Evolutionary conservation across 768 basidiomycete species (phyloP), one percentile per base, ranked within the genome.

Genomic region (Pleurotus djamor): DNA sequence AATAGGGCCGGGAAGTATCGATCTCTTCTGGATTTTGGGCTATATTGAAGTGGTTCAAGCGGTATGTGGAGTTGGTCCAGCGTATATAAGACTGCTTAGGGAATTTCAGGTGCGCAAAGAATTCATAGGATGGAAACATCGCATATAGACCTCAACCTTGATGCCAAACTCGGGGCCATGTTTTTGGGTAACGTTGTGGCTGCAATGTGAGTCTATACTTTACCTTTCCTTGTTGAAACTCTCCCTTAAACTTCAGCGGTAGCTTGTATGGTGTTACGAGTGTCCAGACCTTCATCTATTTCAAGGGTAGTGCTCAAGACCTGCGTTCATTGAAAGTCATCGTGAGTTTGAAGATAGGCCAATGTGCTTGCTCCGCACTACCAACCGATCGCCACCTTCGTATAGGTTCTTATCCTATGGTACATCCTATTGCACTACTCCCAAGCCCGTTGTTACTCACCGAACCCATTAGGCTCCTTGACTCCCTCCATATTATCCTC

Each of bases 191-290:
- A 73, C 33, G 67, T 80, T 49, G 62, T 74, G 35, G 74, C 76
- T 49, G 65, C 73, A 41, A 68, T 75, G 79, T 80, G 58, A 54
- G 76, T 68, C 4, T 33, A 55, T 32, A 50, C 41, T 54, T 6
- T 57, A 28, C 45, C 34, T 7, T 1, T 12, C 7, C 7, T 12
- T 7, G 45, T 47, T 47, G 14, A 17, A 16, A 12, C 7, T 47
- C n/a, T 12, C 12, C 45, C 16, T 47, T 59, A 13, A n/a, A 2
- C 45, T 52, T 28, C 21, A 28, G 21, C 3, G 21, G 21, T 28
- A 81, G 79, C 33, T 68, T 80, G 44, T 81, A 75, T 64, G 79
- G 79, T 9, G 64, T 78, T 5, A 76, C 75, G 17, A 78, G 71
- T 48, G 63, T 73, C 28, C 79, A 81, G 63, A 72, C 73, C 4